Evolutionary conservation across 257 asterid species (phyloP).

Genomic region (Datura wrightii): DNA sequence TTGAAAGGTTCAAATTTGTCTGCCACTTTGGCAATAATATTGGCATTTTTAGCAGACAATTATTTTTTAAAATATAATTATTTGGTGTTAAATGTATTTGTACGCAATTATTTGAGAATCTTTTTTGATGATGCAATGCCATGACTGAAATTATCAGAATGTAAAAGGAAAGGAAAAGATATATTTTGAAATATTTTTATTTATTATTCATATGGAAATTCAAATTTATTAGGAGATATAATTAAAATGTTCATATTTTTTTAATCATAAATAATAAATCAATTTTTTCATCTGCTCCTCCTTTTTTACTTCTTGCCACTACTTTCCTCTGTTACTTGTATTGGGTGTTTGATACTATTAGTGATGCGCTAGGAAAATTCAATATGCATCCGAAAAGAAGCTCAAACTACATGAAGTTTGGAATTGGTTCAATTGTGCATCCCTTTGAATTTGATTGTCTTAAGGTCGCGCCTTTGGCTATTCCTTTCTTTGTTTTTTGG

Average conservation of each 20-base stretch:
- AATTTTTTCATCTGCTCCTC: not conserved
- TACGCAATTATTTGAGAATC: slow-evolving; percentile 28
- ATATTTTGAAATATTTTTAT: not conserved
- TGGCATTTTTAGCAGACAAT: not conserved
- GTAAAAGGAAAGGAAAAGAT: not conserved
- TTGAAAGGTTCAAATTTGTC: slow-evolving; percentile 30
- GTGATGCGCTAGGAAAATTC: not conserved
- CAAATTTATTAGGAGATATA: not conserved
- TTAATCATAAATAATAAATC: not conserved
- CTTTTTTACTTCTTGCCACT: not conserved
- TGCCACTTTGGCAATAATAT: slow-evolving; percentile 29
- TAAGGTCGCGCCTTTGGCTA: not conserved
- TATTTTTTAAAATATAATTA: slow-evolving; percentile 6
- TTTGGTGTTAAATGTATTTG: slow-evolving; percentile 24
- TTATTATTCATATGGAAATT: not conserved
- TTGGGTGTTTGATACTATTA: not conserved
- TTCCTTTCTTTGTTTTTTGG: not conserved
- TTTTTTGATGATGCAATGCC: slow-evolving; percentile 31
- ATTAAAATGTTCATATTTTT: not conserved
- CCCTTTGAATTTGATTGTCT: not conserved
- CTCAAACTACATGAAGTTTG: slow-evolving; percentile 9
- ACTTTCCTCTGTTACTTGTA: not conserved
- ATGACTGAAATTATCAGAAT: slow-evolving; percentile 13
- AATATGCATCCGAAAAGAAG: not conserved
- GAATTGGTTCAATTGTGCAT: not conserved